phyloP scores from a whole-genome alignment of 345 rosid genomes.

The Syzygium grande region DNA sequence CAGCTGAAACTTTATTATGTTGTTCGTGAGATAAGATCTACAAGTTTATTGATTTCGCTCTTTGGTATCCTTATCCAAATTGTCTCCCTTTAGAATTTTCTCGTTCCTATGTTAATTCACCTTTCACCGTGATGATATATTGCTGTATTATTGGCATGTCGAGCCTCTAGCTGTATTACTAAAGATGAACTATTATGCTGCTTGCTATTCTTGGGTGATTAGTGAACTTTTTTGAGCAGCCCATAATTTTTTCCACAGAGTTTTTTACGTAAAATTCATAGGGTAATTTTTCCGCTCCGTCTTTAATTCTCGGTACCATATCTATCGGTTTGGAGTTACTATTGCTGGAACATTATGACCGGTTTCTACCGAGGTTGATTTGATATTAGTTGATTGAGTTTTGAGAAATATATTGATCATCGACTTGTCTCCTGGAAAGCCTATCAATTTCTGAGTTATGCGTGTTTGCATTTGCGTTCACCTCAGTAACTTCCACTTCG shows the following conservation, averaged over 20 bases:
- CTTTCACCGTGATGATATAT: neutral
- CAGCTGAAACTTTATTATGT: neutral
- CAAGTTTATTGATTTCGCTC: neutral
- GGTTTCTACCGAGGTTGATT: neutral
- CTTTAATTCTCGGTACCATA: neutral
- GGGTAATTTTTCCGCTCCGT: neutral
- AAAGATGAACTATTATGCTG: neutral
- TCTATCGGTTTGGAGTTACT: neutral
- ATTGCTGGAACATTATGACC: neutral
- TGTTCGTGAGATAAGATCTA: neutral
- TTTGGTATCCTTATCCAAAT: neutral
- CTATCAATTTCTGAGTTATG: neutral
- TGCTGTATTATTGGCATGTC: neutral
- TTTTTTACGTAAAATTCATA: neutral
- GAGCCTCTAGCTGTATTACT: neutral
- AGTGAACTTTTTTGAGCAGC: no score
- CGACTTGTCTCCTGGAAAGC: neutral
- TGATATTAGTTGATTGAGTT: neutral
- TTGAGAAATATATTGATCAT: neutral
- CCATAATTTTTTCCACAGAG: fast-evolving
- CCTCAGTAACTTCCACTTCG: neutral
- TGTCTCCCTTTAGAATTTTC: neutral
- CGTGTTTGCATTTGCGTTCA: neutral
- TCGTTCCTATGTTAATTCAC: neutral
- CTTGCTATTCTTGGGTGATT: no score